A percentile compares a stretch with the other conserved stretches of the same genome.
phyloP scores from a whole-genome alignment of 768 basidiomycete species.

The Sporobolomyces phaffii region DNA sequence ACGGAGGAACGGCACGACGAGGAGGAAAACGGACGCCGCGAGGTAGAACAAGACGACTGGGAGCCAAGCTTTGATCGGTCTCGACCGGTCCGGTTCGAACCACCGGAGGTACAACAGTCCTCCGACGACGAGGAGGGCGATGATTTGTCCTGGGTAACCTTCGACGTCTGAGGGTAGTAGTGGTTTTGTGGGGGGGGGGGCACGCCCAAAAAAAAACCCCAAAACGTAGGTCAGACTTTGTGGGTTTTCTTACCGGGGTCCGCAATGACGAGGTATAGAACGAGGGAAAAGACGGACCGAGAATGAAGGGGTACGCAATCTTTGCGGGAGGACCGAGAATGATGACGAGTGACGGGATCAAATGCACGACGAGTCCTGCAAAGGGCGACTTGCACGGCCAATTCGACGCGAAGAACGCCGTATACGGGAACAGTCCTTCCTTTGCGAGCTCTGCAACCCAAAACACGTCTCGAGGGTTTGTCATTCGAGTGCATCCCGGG shows the following conservation, averaged over 20 bases:
- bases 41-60: slow-evolving; percentile 58
- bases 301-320: slow-evolving; percentile 55
- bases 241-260: too few species aligned
- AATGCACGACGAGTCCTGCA: slow-evolving; percentile 46
- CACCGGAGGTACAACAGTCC: not conserved
- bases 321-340: slow-evolving; percentile 22
- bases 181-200: too few species aligned
- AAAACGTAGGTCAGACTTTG: too few species aligned
- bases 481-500: too few species aligned
- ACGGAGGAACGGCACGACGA: slow-evolving; percentile 56
- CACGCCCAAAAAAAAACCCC: too few species aligned
- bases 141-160: slow-evolving; percentile 56
- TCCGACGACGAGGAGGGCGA: slow-evolving; percentile 56
- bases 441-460: slow-evolving; percentile 57
- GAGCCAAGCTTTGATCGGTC: slow-evolving; percentile 51
- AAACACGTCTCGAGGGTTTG: too few species aligned
- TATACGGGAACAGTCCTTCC: slow-evolving; percentile 59
- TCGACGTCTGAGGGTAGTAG: slow-evolving; percentile 54
- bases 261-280: not conserved
- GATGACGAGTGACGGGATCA: slow-evolving; percentile 52
- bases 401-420: slow-evolving; percentile 54
- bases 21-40: slow-evolving; percentile 53
- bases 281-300: slow-evolving; percentile 37
- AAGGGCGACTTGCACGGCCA: slow-evolving; percentile 5
- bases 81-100: slow-evolving; percentile 47